Base-by-base conservation (phyloP, 345 rosid genomes). In the rapeseed (Brassica napus) region DNA sequence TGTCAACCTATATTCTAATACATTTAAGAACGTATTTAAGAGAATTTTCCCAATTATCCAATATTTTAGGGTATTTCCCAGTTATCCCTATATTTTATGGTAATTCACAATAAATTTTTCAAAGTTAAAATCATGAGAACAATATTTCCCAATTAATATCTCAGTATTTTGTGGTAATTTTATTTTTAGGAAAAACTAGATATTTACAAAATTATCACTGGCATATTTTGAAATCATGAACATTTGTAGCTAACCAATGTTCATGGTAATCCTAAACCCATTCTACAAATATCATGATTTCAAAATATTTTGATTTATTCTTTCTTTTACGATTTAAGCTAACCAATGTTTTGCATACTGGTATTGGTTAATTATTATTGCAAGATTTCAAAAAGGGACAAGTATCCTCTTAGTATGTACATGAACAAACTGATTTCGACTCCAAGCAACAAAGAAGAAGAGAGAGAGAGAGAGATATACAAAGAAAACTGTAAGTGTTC, bases 341-440 rank as follows among this genome's bases (percentile, higher is more conserved):
- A 52, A 4, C 8, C 57, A 52, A 18, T n/a, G 57, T 4, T 15
- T 15, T 54, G 24, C 7, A 54, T 54, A 47, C n/a, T 54, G 59
- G 59, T 15, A 54, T 72, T 65, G 21, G 75, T 52, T 47, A 61
- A 77, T 62, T 64, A 26, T 54, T 55, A 55, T 78, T 71, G 67
- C 72, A 71, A 55, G 74, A 67, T 2, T 59, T 47, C 44, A 68
- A 73, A 73, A 15, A 73, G 32, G 64, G 64, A 32, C 68, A 49
- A 8, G 9, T 49, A 49, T n/a, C 2, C 5, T 54, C 42, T n/a
- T 5, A 26, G 82, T 67, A 67, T 73, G 69, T 72, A 79, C 73
- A 79, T 66, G 68, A 72, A 58, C 73, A 67, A 58, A 78, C 14
- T 31, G 81, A 78, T 54, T 64, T 54, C 28, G 76, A 71, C 49